Conservation (phyloP, 306 rosid genomes). For the Lablab purpureus region DNA sequence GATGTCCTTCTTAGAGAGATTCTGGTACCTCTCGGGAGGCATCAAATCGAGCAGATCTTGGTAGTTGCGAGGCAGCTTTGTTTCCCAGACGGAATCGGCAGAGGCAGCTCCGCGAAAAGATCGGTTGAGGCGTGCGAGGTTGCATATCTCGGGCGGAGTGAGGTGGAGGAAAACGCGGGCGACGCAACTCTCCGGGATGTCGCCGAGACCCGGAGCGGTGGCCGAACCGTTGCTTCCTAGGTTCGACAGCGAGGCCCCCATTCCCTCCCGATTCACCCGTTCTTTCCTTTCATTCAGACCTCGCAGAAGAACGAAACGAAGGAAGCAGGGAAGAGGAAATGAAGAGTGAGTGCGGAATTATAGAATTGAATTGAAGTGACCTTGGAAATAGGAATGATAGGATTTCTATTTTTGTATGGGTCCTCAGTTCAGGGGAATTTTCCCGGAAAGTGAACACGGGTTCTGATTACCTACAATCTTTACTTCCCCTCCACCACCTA, state of each 20-base stretch:
- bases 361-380: too few relatives aligned
- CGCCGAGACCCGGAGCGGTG: constrained; percentile 83
- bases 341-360: background rate
- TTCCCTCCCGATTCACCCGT: constrained; percentile 29
- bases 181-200: constrained; percentile 90
- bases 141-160: constrained; percentile 93
- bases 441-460: too few relatives aligned
- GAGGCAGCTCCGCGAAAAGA: constrained; percentile 94
- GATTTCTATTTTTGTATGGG: too few relatives aligned
- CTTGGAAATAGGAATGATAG: too few relatives aligned
- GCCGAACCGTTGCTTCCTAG: constrained; percentile 67
- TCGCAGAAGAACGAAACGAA: background rate
- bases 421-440: too few relatives aligned
- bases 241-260: constrained; percentile 89
- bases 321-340: background rate
- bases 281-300: constrained; percentile 10
- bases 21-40: constrained; percentile 67
- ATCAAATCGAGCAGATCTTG: constrained; percentile 68
- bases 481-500: too few relatives aligned
- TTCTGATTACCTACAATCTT: too few relatives aligned
- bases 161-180: constrained; percentile 86
- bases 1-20: constrained; percentile 73
- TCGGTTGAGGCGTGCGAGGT: constrained; percentile 79
- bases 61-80: constrained; percentile 82
- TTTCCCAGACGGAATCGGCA: constrained; percentile 83